phyloP scores from a whole-genome alignment of 495 filamentous ascomycete species.

The Talaromyces ruber region DNA sequence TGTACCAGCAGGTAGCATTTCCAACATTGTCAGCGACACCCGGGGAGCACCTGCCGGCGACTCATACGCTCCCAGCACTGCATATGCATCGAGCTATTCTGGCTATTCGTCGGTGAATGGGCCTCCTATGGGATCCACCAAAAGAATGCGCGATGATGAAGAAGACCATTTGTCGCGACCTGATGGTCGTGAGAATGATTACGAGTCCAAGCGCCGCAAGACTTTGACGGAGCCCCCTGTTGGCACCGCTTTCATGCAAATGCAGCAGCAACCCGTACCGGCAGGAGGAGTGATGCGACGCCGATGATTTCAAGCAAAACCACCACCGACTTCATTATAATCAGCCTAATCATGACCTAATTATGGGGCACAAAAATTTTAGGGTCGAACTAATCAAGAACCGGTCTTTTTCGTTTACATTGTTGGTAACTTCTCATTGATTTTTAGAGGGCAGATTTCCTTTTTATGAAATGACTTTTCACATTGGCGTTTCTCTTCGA shows the following conservation, averaged over 20 bases:
- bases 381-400: constrained; percentile 1
- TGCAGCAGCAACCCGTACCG: constrained; percentile 33
- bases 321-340: constrained; percentile 4
- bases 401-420: constrained; percentile 4
- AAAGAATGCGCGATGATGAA: constrained; percentile 76
- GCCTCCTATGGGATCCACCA: constrained; percentile 48
- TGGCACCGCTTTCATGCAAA: constrained; percentile 22
- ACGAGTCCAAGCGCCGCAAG: constrained; percentile 77
- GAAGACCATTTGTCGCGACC: constrained; percentile 63
- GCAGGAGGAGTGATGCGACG: constrained; percentile 32
- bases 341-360: constrained; percentile 7
- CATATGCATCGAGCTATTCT: constrained; percentile 33
- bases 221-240: constrained; percentile 57
- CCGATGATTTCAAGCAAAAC: constrained; percentile 17
- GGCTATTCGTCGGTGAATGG: constrained; percentile 52
- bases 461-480: not conserved
- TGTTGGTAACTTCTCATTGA: not conserved
- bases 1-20: constrained; percentile 66
- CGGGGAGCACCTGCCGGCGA: constrained; percentile 61
- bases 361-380: not conserved
- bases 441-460: constrained; percentile 1
- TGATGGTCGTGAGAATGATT: constrained; percentile 52
- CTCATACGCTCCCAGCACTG: constrained; percentile 43
- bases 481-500: constrained; percentile 5
- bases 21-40: constrained; percentile 85